phyloP scores from a whole-genome alignment of 1,284 basidiomycete species.

The Cronartium quercuum region DNA sequence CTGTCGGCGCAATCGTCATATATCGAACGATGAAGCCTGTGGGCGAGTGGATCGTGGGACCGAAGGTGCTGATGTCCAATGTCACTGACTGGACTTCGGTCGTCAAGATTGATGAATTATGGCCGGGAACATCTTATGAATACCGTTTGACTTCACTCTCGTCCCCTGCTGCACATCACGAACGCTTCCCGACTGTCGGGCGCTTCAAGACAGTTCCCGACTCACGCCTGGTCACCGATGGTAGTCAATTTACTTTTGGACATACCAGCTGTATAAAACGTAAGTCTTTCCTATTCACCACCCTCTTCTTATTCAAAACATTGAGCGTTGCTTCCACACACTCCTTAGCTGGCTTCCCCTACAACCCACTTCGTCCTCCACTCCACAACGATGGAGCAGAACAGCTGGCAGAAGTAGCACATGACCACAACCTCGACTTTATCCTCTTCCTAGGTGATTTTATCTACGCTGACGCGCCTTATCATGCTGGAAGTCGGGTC shows the following conservation, averaged over 20 bases:
- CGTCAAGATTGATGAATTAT: constrained; percentile 22
- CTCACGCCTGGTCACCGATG: constrained; percentile 20
- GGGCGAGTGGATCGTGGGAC: constrained; percentile 14
- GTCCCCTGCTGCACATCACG: constrained; percentile 19
- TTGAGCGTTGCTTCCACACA: background rate
- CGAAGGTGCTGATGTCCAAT: constrained; percentile 9
- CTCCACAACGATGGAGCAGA: constrained; percentile 32
- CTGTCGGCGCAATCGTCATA: constrained; percentile 11
- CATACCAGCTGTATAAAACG: constrained; percentile 37
- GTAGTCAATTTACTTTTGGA: constrained; percentile 25
- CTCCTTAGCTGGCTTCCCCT: constrained; percentile 32
- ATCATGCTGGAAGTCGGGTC: constrained; percentile 57
- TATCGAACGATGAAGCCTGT: constrained; percentile 35
- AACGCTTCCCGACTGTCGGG: constrained; percentile 25
- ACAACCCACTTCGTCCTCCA: constrained; percentile 19
- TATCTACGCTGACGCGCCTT: constrained; percentile 41
- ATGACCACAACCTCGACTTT: constrained; percentile 17
- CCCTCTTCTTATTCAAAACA: background rate
- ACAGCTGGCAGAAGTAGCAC: constrained; percentile 12
- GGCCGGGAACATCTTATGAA: constrained; percentile 17
- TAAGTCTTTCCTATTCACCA: background rate
- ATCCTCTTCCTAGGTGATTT: constrained; percentile 42
- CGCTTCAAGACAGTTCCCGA: constrained; percentile 42
- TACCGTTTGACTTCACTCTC: constrained; percentile 28
- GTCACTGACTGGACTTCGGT: constrained; percentile 31